Conservation (phyloP, 352 stramenopile genomes). For the Pythium coloratum region DNA sequence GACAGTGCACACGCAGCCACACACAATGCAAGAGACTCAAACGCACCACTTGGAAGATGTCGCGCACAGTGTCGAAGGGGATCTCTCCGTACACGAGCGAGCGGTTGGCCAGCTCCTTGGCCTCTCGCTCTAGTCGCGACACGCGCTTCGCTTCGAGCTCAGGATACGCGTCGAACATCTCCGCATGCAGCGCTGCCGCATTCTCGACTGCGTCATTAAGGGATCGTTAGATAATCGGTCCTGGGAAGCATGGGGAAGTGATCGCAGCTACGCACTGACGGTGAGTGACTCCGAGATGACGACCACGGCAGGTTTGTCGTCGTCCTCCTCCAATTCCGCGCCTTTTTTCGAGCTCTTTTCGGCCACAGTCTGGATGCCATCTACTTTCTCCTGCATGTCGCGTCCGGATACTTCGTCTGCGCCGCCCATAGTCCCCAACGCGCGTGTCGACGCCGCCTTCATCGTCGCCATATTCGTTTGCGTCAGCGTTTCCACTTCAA, state of each 20-base stretch:
- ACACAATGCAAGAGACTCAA: not conserved
- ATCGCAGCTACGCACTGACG: slow-evolving; percentile 16
- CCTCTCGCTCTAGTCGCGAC: slow-evolving; percentile 62
- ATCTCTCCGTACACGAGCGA: slow-evolving; percentile 72
- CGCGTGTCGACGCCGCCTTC: not conserved
- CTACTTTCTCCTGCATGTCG: not conserved
- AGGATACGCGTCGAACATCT: slow-evolving; percentile 51
- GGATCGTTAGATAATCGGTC: not conserved
- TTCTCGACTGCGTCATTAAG: slow-evolving; percentile 40
- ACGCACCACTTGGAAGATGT: slow-evolving; percentile 59
- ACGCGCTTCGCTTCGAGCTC: slow-evolving; percentile 55
- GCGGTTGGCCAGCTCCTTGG: slow-evolving; percentile 59
- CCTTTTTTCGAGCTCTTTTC: not conserved
- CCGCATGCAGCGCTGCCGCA: slow-evolving; percentile 35
- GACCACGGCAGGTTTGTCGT: slow-evolving; percentile 13
- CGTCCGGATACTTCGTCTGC: not conserved
- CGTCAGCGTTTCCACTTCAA: slow-evolving; percentile 9
- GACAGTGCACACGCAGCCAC: not conserved
- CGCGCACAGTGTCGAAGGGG: slow-evolving; percentile 51
- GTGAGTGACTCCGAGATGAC: slow-evolving; percentile 33
- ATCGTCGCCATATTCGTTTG: not conserved
- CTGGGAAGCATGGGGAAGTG: too few relatives aligned
- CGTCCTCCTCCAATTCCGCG: slow-evolving; percentile 6
- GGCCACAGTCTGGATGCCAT: too few relatives aligned
- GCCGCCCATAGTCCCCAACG: not conserved